Percentiles rank a stretch among this genome's conserved stretches.
Evolutionary conservation across 1,139 yeast genomes (phyloP).

Genomic region (Lodderomyces parapsilosis): DNA sequence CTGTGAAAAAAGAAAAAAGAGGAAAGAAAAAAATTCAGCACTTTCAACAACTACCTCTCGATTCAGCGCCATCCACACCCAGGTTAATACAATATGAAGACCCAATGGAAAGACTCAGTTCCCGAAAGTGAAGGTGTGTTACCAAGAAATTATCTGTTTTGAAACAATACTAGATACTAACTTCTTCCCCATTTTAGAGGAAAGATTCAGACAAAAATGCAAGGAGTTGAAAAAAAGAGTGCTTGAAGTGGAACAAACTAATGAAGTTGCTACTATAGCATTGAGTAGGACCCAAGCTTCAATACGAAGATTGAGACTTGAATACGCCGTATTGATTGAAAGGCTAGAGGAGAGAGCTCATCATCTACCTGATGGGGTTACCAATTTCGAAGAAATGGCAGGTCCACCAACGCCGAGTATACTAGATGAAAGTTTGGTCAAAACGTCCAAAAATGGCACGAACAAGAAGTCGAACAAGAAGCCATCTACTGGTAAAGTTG

Average conservation of each 20-base stretch:
- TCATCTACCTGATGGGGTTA: conserved; percentile 31
- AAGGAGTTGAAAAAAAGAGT: conserved; percentile 72
- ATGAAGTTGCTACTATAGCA: conserved; percentile 76
- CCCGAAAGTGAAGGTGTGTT: conserved; percentile 46
- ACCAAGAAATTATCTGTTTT: background rate
- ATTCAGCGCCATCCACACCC: background rate
- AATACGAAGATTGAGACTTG: conserved; percentile 76
- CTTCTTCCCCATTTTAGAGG: conserved; percentile 22
- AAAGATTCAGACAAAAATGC: conserved; percentile 58
- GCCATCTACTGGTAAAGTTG: background rate
- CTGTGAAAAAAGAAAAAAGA: background rate
- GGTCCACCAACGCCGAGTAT: conserved; percentile 43
- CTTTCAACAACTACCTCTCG: background rate
- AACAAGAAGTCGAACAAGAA: conserved; percentile 6
- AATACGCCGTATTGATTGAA: conserved; percentile 77
- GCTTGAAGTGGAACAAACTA: conserved; percentile 72
- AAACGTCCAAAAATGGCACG: conserved; percentile 21
- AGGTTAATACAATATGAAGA: conserved; percentile 12
- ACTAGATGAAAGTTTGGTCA: conserved; percentile 27
- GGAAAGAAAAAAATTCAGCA: background rate
- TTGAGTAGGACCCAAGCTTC: conserved; percentile 76
- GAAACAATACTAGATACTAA: conserved; percentile 1
- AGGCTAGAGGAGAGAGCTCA: conserved; percentile 63
- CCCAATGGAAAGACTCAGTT: conserved; percentile 28
- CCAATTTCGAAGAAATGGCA: conserved; percentile 39